Base-by-base conservation (phyloP, 148 eudicot species). In the Rhododendron griersonianum region DNA sequence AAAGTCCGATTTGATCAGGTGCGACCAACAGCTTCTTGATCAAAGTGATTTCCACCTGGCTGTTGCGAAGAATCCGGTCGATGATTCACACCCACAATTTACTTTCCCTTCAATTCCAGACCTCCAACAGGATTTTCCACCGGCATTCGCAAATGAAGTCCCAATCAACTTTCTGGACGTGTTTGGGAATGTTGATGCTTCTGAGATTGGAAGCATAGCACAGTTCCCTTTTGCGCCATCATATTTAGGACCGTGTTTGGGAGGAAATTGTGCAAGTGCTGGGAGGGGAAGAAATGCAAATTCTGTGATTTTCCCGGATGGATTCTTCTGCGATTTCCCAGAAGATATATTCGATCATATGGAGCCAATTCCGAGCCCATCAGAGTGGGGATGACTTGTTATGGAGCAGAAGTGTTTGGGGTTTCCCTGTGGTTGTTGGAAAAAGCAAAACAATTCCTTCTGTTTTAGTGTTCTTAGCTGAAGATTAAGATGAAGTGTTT, bases 281-380 rank as follows among this genome's bases (percentile, higher is more conserved):
- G 90, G 71, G n/a, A 86, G 84, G 83, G 81, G 65, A 45, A 85
- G 71, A 5, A 83, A 59, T 13, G 89, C 88, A 35, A 86, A 88
- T 59, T 87, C 91, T 19, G 74, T 82, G 37, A 86, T 23, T 65
- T 65, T 88, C 0, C 92, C 91, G 14, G 93, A 92, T 82, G 87
- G 91, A 81, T 91, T 93, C 87, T 94, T 94, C 21, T 95, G 93
- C 87, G 98, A 94, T 84, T 91, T 96, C 85, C 98, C 99, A 4
- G 69, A 92, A 45, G 97, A 95, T 80, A 85, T 95, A 84, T 96
- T 96, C 73, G 99, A 95, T 87, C 90, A 91, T 57, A 90, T 94
- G 44, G 95, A 94, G 23, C 89, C 91, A 15, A 88, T 95, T 48
- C 95, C 94, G 0, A 94, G 94, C 89, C 98, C 96, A n/a, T 90